phyloP scores from a whole-genome alignment of 306 rosid genomes.

The Cercis canadensis region DNA sequence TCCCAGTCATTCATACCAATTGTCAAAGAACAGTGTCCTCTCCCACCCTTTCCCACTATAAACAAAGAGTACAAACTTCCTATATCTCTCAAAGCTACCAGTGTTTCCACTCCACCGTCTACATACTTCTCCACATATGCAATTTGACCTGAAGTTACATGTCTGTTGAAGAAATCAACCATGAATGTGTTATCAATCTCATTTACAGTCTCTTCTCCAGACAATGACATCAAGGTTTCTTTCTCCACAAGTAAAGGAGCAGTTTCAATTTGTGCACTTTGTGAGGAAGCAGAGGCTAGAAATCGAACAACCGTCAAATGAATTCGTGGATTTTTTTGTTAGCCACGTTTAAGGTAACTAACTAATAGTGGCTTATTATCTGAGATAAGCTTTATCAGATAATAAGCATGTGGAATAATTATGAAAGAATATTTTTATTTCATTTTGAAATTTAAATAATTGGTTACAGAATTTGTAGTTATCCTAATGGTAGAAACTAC shows the following conservation, averaged over 20 bases:
- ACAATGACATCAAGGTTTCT: slow-evolving; percentile 67
- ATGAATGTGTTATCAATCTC: slow-evolving; percentile 73
- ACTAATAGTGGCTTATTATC: too few species aligned
- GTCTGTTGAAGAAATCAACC: slow-evolving; percentile 74
- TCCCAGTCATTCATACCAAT: slow-evolving; percentile 95
- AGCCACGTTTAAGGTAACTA: too few species aligned
- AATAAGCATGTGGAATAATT: too few species aligned
- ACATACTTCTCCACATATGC: slow-evolving; percentile 83
- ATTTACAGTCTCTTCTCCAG: slow-evolving; percentile 56
- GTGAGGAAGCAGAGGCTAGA: slow-evolving; percentile 24
- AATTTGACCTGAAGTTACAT: slow-evolving; percentile 75
- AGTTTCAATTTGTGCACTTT: slow-evolving; percentile 26
- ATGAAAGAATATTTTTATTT: too few species aligned
- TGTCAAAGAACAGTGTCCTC: slow-evolving; percentile 78
- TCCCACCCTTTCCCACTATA: slow-evolving; percentile 83
- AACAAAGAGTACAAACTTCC: slow-evolving; percentile 82
- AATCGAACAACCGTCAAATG: slow-evolving; percentile 77
- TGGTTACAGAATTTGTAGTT: too few species aligned
- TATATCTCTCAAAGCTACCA: slow-evolving; percentile 58
- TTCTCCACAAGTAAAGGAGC: too few species aligned
- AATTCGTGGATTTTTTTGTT: slow-evolving; percentile 48
- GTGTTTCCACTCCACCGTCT: slow-evolving; percentile 66
- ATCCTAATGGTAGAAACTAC: too few species aligned
- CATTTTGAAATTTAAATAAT: too few species aligned
- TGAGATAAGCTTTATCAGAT: too few species aligned